Base-by-base conservation (phyloP, 495 filamentous ascomycete genomes). In the Jackrogersella minutella region DNA sequence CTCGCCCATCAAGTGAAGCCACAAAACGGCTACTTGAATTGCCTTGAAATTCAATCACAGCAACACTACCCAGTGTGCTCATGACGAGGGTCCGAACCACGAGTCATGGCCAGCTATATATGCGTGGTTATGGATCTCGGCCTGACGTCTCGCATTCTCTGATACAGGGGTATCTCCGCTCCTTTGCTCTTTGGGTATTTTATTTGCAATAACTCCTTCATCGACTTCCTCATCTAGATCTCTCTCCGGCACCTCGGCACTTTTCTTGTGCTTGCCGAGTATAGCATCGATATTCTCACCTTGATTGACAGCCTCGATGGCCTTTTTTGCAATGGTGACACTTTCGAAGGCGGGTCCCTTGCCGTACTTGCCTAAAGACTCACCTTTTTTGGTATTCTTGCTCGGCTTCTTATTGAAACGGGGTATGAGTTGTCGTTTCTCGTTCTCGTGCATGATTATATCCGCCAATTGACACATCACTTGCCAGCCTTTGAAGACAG, bases 331-430 rank as follows among this genome's bases (percentile, higher is more conserved):
- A 24, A 58, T 74, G 13, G 70, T 68, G 5, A 82, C 73, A 41
- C 74, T 81, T 66, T 85, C 82, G 60, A 82, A 85, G 6, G 77
- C 76, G 1, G 73, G 78, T 5, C 69, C 76, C 30, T 52, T 63
- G n/a, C 49, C 55, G 13, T 68, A 64, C 33, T 43, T 71, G 1
- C 41, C 69, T 26, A 65, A 46, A 1, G 58, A 55, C 22, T 51
- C 64, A 19, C 28, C 34, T 71, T 56, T 77, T 47, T 50, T 70
- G 24, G 70, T 64, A 17, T 73, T 67, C 44, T 78, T 74, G 14
- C 69, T 60, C 28, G 66, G 37, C 8, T 66, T 68, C 9, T 58
- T 51, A 10, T 72, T 22, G n/a, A 75, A 69, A 24, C 64, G 75
- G n/a, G 64, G 61, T 2, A 79, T 39, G 0, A 73, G 62, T 8